These are phyloP conservation scores for Mallotus japonicus DNA, from an alignment of 441 rosid genomes.

Conservation along the genomic window DNA sequence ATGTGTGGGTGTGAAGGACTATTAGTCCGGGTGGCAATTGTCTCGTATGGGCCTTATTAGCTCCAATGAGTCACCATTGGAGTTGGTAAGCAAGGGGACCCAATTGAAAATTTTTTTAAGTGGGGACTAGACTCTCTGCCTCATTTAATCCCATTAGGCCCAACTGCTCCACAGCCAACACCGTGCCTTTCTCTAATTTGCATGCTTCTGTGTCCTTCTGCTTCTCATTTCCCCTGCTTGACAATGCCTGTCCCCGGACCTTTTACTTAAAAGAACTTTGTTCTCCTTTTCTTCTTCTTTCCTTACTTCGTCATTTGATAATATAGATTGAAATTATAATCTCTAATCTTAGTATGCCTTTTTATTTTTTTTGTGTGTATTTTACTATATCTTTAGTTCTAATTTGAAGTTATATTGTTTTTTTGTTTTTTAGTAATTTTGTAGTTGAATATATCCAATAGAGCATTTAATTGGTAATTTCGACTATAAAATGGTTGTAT, in stretches of 20 bases:
- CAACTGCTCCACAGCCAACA: slow-evolving; percentile 12
- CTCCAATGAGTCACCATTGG: neutral
- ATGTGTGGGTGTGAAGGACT: neutral
- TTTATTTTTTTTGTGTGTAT: no score
- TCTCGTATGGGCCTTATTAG: slow-evolving; percentile 17
- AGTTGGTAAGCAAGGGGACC: slow-evolving; percentile 23
- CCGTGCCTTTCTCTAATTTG: neutral
- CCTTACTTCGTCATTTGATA: no score
- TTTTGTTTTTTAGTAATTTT: no score
- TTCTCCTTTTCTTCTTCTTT: no score
- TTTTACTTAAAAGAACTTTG: neutral
- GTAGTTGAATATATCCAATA: no score
- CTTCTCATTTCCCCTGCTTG: neutral
- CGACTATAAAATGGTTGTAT: no score
- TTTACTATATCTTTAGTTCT: no score
- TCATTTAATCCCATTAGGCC: slow-evolving; percentile 8
- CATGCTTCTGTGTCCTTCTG: neutral
- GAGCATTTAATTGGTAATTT: no score
- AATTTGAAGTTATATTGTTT: no score
- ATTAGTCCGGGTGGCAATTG: neutral
- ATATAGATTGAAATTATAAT: no score
- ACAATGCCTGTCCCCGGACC: neutral
- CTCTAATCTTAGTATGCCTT: no score
- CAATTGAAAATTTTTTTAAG: neutral
- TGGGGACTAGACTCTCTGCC: slow-evolving; percentile 6